Percentiles rank a stretch among this genome's conserved stretches.
Conservation (phyloP, 2,329 filamentous ascomycete genomes). For the Ascomycota sp. region DNA sequence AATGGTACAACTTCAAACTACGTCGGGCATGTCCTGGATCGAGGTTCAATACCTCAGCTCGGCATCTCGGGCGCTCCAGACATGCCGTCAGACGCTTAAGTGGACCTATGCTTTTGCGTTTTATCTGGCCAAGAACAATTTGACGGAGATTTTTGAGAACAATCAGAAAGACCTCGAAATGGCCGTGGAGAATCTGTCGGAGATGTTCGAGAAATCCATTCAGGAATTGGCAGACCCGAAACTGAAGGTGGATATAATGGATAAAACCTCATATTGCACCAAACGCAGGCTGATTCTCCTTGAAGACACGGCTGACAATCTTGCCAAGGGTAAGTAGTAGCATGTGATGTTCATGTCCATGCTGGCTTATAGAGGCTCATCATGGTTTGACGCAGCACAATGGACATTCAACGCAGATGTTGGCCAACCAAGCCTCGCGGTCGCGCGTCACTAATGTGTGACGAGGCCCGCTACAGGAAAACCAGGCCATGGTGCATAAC, state of each 20-base stretch:
- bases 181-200: constrained; percentile 89
- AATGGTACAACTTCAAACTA: constrained; percentile 88
- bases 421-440: background rate
- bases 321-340: constrained; percentile 49
- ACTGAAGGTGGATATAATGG: constrained; percentile 93
- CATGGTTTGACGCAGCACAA: constrained; percentile 12
- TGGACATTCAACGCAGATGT: constrained; percentile 19
- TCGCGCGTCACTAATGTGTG: constrained; percentile 1
- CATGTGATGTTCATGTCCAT: background rate
- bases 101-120: constrained; percentile 99
- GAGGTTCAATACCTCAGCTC: constrained; percentile 94
- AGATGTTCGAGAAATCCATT: constrained; percentile 98
- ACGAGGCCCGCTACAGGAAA: too few species aligned
- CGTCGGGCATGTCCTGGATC: constrained; percentile 95
- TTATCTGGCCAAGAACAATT: constrained; percentile 87
- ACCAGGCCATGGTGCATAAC: too few species aligned
- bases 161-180: constrained; percentile 97
- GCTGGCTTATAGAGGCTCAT: background rate
- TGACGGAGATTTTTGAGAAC: constrained; percentile 94
- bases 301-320: constrained; percentile 79
- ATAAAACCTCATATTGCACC: constrained; percentile 95
- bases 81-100: constrained; percentile 93
- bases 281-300: constrained; percentile 77
- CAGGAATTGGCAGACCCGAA: constrained; percentile 67
- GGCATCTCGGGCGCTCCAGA: constrained; percentile 82